These are phyloP conservation scores for Tulasnella sp. DNA, from an alignment of 768 basidiomycete species.

Conservation along the genomic window DNA sequence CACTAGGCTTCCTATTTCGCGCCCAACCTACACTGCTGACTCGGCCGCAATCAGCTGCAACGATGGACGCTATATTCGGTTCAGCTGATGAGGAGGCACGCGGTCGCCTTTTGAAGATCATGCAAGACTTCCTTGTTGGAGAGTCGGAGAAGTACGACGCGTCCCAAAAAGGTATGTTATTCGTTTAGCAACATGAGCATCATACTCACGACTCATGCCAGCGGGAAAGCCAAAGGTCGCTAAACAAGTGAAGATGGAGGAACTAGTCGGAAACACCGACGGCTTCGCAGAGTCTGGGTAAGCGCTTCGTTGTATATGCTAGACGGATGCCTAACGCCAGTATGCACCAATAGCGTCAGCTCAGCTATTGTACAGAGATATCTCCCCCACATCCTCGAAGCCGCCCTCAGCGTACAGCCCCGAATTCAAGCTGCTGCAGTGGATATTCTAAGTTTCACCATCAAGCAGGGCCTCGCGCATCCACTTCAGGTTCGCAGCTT, in stretches of 20 bases:
- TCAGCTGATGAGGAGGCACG: constrained; percentile 62
- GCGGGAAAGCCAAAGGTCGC: constrained; percentile 32
- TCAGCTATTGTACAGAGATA: constrained; percentile 94
- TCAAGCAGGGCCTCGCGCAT: constrained; percentile 91
- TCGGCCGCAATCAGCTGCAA: constrained; percentile 56
- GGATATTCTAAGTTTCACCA: constrained; percentile 84
- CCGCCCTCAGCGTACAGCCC: constrained; percentile 59
- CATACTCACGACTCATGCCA: constrained; percentile 4
- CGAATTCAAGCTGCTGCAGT: constrained; percentile 75
- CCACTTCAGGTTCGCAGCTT: constrained; percentile 61
- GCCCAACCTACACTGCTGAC: constrained; percentile 89
- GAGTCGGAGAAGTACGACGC: constrained; percentile 69
- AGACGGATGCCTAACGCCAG: not conserved
- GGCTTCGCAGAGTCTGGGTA: constrained; percentile 97
- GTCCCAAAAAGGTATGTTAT: constrained; percentile 49
- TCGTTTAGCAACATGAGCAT: not conserved
- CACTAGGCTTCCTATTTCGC: constrained; percentile 77
- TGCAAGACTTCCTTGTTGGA: constrained; percentile 83
- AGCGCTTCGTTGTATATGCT: constrained; percentile 20
- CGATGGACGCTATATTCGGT: constrained; percentile 85
- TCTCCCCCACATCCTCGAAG: constrained; percentile 65
- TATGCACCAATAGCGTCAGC: constrained; percentile 52
- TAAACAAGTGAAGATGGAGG: constrained; percentile 72
- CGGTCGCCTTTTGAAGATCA: constrained; percentile 67
- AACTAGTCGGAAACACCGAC: constrained; percentile 89